phyloP scores from a whole-genome alignment of 2,329 filamentous ascomycete genomes.

The Pezizomycotina sp. region DNA sequence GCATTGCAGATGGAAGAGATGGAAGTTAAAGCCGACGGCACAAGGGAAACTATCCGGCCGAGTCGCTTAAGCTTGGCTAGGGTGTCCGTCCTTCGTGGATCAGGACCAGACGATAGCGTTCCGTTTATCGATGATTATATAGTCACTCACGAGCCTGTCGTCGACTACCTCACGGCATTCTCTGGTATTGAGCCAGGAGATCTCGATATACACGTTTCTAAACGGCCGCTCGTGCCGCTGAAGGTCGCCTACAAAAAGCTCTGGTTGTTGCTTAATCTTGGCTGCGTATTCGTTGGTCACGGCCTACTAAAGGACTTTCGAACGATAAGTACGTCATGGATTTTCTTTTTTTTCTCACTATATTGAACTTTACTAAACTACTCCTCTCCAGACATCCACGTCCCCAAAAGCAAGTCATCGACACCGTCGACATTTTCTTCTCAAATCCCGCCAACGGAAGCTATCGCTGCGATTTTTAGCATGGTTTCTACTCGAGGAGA shows the following conservation, averaged over 20 bases:
- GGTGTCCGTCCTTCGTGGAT: conserved; percentile 72
- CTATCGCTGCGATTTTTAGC: conserved; percentile 81
- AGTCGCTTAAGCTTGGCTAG: conserved; percentile 83
- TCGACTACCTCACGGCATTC: conserved; percentile 88
- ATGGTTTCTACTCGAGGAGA: conserved; percentile 78
- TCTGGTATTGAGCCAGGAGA: conserved; percentile 81
- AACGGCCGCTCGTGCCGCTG: conserved; percentile 67
- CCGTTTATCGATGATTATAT: conserved; percentile 98
- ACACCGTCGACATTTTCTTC: conserved; percentile 85
- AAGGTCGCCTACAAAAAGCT: conserved; percentile 96
- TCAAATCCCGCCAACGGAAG: conserved; percentile 60
- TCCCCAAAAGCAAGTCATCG: conserved; percentile 81
- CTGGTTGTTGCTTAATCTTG: conserved; percentile 88
- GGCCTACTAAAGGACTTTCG: conserved; percentile 90
- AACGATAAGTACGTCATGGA: conserved; percentile 47
- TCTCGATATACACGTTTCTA: conserved; percentile 59
- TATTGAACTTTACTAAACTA: conserved; percentile 2
- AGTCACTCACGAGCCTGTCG: conserved; percentile 70
- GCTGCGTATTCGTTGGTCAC: conserved; percentile 85
- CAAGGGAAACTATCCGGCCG: conserved; percentile 77
- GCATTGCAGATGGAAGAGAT: conserved; percentile 84
- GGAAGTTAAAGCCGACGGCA: conserved; percentile 87
- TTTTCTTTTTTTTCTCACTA: not conserved
- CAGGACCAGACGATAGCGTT: conserved; percentile 58
- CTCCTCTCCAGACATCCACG: conserved; percentile 50